phyloP scores from a whole-genome alignment of 164 flowering plant genomes.

The Umbilicus rupestris region DNA sequence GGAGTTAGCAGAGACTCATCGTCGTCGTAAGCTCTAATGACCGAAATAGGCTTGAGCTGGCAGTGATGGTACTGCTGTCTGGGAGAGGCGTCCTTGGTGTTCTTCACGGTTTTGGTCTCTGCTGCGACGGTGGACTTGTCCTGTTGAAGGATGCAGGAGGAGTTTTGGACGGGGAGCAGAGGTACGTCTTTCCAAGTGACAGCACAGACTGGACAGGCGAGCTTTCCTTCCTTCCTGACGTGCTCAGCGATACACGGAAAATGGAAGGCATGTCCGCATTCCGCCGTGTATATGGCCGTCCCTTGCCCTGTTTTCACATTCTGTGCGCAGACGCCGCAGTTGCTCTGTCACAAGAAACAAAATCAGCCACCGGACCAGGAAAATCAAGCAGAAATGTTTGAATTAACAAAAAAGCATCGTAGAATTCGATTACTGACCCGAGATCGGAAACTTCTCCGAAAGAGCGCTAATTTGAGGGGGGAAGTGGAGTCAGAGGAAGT shows the following conservation, averaged over 20 bases:
- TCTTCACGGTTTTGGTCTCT: not conserved
- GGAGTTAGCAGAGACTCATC: slow-evolving; percentile 73
- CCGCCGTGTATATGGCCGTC: slow-evolving; percentile 86
- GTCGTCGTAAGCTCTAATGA: slow-evolving; percentile 42
- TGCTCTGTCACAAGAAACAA: slow-evolving; percentile 35
- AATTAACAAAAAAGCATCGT: not conserved
- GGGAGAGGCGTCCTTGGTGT: slow-evolving; percentile 7
- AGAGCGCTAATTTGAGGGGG: slow-evolving; percentile 60
- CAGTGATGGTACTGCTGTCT: not conserved
- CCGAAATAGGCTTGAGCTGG: slow-evolving; percentile 9
- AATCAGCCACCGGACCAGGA: not conserved
- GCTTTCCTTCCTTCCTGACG: slow-evolving; percentile 26
- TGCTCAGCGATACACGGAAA: slow-evolving; percentile 82
- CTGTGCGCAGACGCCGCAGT: slow-evolving; percentile 74
- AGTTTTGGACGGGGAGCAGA: slow-evolving; percentile 39
- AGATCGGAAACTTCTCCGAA: slow-evolving; percentile 60
- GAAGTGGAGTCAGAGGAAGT: slow-evolving; percentile 68
- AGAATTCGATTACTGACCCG: slow-evolving; percentile 32
- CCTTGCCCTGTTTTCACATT: slow-evolving; percentile 86
- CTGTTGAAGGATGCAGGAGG: not conserved
- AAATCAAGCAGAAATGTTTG: not conserved
- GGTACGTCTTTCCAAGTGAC: slow-evolving; percentile 73
- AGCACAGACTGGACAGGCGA: slow-evolving; percentile 77
- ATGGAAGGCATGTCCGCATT: slow-evolving; percentile 82
- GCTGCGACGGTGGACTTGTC: not conserved